Conservation (phyloP, 305 asterid species). For the Solanum chacoense region DNA sequence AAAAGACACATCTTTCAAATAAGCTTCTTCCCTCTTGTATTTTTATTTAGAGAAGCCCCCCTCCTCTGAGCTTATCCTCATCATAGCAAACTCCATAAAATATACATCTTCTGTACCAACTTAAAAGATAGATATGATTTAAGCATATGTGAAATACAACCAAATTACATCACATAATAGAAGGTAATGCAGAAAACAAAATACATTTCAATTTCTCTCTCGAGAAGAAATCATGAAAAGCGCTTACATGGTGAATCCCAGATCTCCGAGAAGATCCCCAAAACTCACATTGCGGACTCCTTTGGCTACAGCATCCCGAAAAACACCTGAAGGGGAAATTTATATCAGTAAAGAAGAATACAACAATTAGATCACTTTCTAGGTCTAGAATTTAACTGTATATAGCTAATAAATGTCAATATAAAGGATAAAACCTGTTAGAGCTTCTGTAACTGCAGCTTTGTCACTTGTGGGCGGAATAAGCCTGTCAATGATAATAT, state of each 20-base stretch:
- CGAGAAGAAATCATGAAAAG: neutral
- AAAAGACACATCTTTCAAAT: neutral
- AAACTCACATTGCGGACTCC: constrained; percentile 85
- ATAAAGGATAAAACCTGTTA: constrained; percentile 49
- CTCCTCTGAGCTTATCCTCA: neutral
- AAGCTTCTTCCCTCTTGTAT: neutral
- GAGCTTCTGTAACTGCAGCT: constrained; percentile 74
- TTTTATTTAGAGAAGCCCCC: neutral
- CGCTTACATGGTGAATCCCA: constrained; percentile 81
- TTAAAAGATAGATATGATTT: neutral
- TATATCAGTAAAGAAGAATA: neutral
- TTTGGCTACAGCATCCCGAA: constrained; percentile 67
- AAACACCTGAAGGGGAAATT: constrained; percentile 45
- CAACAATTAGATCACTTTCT: neutral
- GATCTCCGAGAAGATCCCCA: constrained; percentile 79
- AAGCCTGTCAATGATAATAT: constrained; percentile 43
- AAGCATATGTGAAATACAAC: neutral
- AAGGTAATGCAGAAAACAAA: neutral
- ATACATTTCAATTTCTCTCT: neutral
- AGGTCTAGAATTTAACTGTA: neutral
- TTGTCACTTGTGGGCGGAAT: constrained; percentile 87
- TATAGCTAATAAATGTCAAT: neutral
- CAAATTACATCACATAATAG: neutral
- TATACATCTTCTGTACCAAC: neutral
- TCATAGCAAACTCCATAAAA: too few species aligned